These are phyloP conservation scores for Geotrichum reessii DNA, from an alignment of 1,139 yeast genomes.

Conservation along the genomic window DNA sequence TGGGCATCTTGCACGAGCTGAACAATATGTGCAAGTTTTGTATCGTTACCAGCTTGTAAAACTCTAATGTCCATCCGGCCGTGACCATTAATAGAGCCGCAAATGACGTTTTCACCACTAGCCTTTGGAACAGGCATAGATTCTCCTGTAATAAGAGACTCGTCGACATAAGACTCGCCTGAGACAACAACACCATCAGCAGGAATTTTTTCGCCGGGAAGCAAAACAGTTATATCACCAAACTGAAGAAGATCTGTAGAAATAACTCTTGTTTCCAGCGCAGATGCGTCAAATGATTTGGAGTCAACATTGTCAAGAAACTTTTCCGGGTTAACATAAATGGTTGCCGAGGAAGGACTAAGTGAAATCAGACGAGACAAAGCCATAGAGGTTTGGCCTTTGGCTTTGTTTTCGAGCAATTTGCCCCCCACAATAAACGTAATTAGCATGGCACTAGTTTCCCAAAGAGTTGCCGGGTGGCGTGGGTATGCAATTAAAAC, in stretches of 20 bases:
- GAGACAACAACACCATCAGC: conserved; percentile 79
- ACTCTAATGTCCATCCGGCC: conserved; percentile 68
- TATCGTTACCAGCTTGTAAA: conserved; percentile 67
- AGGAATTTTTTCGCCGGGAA: conserved; percentile 85
- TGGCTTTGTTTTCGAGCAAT: conserved; percentile 85
- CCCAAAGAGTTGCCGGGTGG: conserved; percentile 71
- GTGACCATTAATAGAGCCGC: conserved; percentile 85
- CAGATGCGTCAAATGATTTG: conserved; percentile 15
- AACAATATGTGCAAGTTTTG: conserved; percentile 84
- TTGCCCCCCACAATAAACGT: conserved; percentile 83
- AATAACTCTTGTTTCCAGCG: conserved; percentile 37
- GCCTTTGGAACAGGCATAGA: conserved; percentile 63
- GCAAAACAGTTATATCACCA: conserved; percentile 67
- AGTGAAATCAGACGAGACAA: conserved; percentile 72
- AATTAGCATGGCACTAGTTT: conserved; percentile 79
- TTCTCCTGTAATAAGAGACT: conserved; percentile 88
- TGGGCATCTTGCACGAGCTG: conserved; percentile 85
- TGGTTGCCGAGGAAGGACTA: conserved; percentile 71
- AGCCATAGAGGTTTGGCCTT: conserved; percentile 89
- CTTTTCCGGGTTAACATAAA: conserved; percentile 35
- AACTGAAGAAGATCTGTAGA: conserved; percentile 71
- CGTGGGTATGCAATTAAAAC: conserved; percentile 33
- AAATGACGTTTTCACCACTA: conserved; percentile 61
- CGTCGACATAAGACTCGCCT: conserved; percentile 82
- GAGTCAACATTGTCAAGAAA: conserved; percentile 19